Evolutionary conservation across 495 filamentous ascomycete genomes (phyloP), one percentile per base, ranked within the genome.

Genomic region (Hypomontagnella submonticulosa): DNA sequence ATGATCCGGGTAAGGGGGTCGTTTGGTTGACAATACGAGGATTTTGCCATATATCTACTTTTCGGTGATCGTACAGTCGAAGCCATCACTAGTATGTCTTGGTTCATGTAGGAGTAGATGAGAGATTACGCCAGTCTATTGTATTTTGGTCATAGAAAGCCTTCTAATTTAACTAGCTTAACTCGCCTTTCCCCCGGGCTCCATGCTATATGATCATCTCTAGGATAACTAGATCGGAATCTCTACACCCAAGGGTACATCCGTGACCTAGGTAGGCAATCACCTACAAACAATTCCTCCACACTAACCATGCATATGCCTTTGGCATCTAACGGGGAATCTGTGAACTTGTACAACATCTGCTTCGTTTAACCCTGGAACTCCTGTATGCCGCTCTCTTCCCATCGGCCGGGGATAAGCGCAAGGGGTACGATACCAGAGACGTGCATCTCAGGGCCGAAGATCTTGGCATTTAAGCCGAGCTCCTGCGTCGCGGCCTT

Each of bases 401-500:
- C 83, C 74, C 75, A 79, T 67, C 77, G 77, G 59, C 83, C 84
- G 27, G 84, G 83, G 53, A 88, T 63, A 46, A 88, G 84, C 36
- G 86, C 86, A 69, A 88, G 75, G 32, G 86, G 86, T 40, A 88
- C 86, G 60, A 88, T 88, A 63, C 86, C 86, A 58, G 82, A 85
- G 60, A 88, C 86, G 76, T 88, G 86, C 94, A 99, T 97, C 81
- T 99, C 95, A 56, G 95, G 95, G 51, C 95, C 95, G 77, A 92
- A 99, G 63, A 98, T 93, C 79, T 97, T 91, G 87, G 97, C 96
- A 74, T 93, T 83, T 33, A 99, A 84, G 70, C 90, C 91, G 33
- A 99, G 87, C 81, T 98, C 95, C 73, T 92, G 85, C 37, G 92
- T 94, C 51, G 96, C 93, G 42, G 89, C 85, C 86, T 98, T 97